Conservation (phyloP, 2,329 filamentous ascomycete species). For the Xylariaceae sp. region DNA sequence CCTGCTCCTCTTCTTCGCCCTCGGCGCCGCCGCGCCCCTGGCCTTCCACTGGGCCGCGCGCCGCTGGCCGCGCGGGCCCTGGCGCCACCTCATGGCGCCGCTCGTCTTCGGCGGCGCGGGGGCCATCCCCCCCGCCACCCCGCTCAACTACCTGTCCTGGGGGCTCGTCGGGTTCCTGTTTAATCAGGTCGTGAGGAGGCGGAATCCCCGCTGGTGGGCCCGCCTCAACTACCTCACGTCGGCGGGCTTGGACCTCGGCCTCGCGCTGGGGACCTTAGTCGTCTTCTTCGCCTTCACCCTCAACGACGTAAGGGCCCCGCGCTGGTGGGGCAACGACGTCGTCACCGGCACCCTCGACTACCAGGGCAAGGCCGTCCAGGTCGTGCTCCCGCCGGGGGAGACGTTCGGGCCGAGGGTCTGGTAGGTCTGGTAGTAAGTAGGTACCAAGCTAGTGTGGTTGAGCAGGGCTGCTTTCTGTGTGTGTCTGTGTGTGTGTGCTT, state of each 20-base stretch:
- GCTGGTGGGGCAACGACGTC: conserved; percentile 63
- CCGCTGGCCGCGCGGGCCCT: conserved; percentile 44
- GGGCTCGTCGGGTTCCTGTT: conserved; percentile 63
- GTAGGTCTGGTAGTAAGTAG: conserved; percentile 25
- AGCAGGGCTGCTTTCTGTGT: no score
- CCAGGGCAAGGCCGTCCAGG: conserved; percentile 50
- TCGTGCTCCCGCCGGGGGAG: conserved; percentile 42
- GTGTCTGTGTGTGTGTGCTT: no score
- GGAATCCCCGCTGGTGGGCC: conserved; percentile 63
- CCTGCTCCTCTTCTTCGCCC: conserved; percentile 51
- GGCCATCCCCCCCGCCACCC: conserved; percentile 57
- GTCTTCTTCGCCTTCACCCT: conserved; percentile 65
- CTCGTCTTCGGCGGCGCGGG: conserved; percentile 55
- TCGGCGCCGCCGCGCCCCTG: conserved; percentile 48
- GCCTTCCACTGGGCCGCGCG: conserved; percentile 42
- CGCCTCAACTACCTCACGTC: conserved; percentile 66
- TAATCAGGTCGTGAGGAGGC: conserved; percentile 59
- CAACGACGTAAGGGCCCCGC: conserved; percentile 51
- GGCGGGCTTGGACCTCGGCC: conserved; percentile 60
- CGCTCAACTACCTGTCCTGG: conserved; percentile 70
- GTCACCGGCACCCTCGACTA: conserved; percentile 55
- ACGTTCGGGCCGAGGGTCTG: conserved; percentile 55
- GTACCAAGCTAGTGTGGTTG: no score
- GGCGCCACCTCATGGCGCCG: conserved; percentile 51
- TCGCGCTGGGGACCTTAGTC: conserved; percentile 58